Conservation (phyloP, 371 early-diverging fungal genomes). For the Mortierella sp. region DNA sequence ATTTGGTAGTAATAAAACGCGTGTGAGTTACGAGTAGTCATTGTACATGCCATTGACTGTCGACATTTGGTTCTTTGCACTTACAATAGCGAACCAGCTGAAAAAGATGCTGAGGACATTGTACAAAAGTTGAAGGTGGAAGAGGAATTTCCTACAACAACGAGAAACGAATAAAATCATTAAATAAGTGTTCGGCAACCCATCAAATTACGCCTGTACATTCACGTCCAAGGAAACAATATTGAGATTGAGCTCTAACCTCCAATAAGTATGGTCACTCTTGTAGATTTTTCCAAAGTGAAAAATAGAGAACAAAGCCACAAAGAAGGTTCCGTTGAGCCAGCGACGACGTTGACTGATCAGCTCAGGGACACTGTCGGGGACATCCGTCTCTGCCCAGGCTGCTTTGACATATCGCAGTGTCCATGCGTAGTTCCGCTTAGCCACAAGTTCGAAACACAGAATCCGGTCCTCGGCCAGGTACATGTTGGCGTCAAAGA, state of each 20-base stretch:
- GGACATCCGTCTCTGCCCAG: conserved; percentile 80
- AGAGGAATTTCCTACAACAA: conserved; percentile 66
- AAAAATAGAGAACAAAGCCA: conserved; percentile 74
- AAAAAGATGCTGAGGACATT: conserved; percentile 80
- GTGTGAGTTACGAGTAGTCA: background rate
- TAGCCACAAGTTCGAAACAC: conserved; percentile 81
- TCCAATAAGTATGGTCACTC: conserved; percentile 69
- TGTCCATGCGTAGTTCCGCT: conserved; percentile 72
- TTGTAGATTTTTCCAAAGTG: conserved; percentile 80
- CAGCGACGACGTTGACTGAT: conserved; percentile 80
- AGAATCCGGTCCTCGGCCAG: conserved; percentile 82
- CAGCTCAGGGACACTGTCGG: conserved; percentile 73
- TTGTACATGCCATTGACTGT: background rate
- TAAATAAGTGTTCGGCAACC: too few relatives aligned
- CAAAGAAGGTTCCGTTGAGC: conserved; percentile 84
- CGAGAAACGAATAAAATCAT: background rate
- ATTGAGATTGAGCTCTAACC: background rate
- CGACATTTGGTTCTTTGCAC: conserved; percentile 33
- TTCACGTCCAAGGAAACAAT: too few relatives aligned
- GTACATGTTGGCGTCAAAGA: conserved; percentile 83
- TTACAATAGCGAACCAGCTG: conserved; percentile 85
- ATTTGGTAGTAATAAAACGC: background rate
- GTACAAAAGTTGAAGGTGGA: conserved; percentile 79
- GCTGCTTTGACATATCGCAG: conserved; percentile 78
- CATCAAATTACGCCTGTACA: too few relatives aligned